phyloP scores from a whole-genome alignment of 2,329 filamentous ascomycete species.

The Pseudogymnoascus sp. region DNA sequence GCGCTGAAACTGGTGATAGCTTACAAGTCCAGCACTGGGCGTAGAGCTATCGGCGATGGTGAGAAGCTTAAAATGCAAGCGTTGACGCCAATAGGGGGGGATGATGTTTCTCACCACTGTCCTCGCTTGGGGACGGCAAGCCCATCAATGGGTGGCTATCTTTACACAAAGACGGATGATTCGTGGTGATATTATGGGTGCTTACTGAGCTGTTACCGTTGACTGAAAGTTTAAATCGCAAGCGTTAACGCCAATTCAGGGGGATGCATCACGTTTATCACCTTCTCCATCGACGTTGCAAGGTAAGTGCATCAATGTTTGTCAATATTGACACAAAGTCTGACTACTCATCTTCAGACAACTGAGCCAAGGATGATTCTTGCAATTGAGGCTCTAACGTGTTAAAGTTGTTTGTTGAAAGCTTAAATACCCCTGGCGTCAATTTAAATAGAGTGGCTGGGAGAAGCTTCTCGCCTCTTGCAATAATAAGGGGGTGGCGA shows the following conservation, averaged over 20 bases:
- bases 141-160: not conserved
- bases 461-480: not conserved
- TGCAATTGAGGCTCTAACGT: not conserved
- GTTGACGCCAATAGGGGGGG: not conserved
- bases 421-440: not conserved
- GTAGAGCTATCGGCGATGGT: not conserved
- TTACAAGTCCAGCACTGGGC: not conserved
- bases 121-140: not conserved
- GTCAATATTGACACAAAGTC: not conserved
- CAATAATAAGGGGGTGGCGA: not conserved
- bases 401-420: not conserved
- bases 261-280: not conserved
- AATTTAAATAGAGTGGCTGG: not conserved
- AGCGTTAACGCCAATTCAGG: not conserved
- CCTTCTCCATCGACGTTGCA: not conserved
- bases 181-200: not conserved
- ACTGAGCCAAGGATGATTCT: not conserved
- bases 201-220: not conserved
- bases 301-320: not conserved
- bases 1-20: not conserved
- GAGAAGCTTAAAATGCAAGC: not conserved
- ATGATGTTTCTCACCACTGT: not conserved
- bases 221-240: not conserved
- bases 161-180: not conserved
- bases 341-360: not conserved